These are phyloP conservation scores for Pseudonitzschia multiseries DNA, from an alignment of 108 stramenopile species.

Conservation along the genomic window DNA sequence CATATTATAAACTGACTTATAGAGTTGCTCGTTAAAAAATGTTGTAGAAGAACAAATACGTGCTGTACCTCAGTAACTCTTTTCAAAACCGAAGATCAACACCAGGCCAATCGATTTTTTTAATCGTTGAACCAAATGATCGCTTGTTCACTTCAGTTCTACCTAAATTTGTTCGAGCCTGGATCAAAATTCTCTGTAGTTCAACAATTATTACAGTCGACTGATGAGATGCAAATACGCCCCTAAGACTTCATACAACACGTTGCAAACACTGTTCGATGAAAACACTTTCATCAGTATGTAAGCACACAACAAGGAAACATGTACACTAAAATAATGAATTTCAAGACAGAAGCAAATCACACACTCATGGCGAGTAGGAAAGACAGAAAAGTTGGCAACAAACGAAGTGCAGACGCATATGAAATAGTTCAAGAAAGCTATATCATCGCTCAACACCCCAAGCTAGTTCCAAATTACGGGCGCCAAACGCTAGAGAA, in stretches of 20 bases:
- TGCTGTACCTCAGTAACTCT: constrained; percentile 20
- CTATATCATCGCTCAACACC: background rate
- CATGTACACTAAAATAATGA: background rate
- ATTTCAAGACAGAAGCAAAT: background rate
- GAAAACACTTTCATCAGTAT: background rate
- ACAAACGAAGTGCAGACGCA: background rate
- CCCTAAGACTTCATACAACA: background rate
- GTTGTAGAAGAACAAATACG: constrained; percentile 37
- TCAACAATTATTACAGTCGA: background rate
- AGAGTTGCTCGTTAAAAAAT: constrained; percentile 31
- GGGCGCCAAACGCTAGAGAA: background rate
- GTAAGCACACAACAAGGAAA: background rate
- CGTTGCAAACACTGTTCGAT: background rate
- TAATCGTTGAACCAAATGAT: background rate
- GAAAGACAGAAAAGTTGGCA: background rate
- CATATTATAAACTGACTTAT: background rate
- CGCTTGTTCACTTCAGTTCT: background rate
- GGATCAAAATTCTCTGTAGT: background rate
- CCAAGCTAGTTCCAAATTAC: background rate
- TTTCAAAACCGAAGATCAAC: background rate
- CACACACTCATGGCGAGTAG: background rate
- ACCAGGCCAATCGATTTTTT: background rate
- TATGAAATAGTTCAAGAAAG: background rate
- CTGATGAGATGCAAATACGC: background rate
- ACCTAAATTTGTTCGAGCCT: background rate